These are phyloP conservation scores for Hydnum rufescens DNA, from an alignment of 768 basidiomycete species.

Conservation along the genomic window DNA sequence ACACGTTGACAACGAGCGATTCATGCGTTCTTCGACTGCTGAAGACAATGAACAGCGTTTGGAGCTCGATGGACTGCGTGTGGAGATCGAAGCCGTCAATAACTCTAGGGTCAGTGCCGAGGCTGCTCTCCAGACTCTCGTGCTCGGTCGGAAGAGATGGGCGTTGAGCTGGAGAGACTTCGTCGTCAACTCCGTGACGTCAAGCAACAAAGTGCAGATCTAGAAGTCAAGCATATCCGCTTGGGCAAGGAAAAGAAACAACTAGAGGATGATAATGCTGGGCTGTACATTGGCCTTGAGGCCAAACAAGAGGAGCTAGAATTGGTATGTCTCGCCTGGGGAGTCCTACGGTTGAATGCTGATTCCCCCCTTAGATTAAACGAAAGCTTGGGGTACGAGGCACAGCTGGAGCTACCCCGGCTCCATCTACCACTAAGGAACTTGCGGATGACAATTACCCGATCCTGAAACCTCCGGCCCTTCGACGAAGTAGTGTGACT, in stretches of 20 bases:
- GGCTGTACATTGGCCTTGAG: slow-evolving; percentile 82
- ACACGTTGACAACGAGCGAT: neutral
- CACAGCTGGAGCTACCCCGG: neutral
- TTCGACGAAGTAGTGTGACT: neutral
- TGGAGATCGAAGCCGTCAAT: neutral
- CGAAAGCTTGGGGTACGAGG: slow-evolving; percentile 1
- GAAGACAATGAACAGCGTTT: neutral
- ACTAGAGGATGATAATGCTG: slow-evolving; percentile 43
- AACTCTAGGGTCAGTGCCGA: neutral
- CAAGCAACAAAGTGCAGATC: slow-evolving; percentile 65
- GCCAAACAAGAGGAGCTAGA: slow-evolving; percentile 91
- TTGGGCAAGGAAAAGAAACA: slow-evolving; percentile 43
- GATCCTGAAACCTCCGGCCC: neutral
- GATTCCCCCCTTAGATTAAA: neutral
- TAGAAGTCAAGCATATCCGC: slow-evolving; percentile 62
- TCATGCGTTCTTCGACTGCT: neutral
- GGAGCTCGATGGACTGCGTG: neutral
- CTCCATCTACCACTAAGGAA: neutral
- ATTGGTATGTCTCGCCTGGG: slow-evolving; percentile 30
- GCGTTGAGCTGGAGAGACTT: slow-evolving; percentile 34
- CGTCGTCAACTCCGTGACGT: slow-evolving; percentile 45
- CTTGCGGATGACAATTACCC: neutral
- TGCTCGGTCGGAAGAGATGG: neutral
- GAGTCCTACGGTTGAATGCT: neutral
- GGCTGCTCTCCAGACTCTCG: neutral